Percentiles rank a stretch among this genome's conserved stretches.
Conservation (phyloP, 148 eudicot species). For the Amaranthus hypochondriacus region DNA sequence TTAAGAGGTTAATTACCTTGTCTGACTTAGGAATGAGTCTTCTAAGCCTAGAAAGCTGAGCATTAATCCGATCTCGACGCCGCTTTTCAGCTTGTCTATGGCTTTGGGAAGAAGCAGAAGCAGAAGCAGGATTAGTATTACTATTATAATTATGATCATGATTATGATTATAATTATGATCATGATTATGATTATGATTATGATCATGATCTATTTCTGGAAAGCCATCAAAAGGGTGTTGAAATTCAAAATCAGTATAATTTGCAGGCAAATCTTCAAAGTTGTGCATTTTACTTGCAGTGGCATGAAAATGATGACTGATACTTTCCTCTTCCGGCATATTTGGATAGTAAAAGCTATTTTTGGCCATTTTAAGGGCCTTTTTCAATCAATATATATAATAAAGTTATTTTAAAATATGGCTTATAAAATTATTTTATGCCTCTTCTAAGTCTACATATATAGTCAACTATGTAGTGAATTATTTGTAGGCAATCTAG, state of each 20-base stretch:
- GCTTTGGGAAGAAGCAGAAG: conserved; percentile 45
- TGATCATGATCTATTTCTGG: conserved; percentile 22
- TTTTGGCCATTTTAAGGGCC: conserved; percentile 19
- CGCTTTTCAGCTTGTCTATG: conserved; percentile 96
- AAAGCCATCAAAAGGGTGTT: conserved; percentile 16
- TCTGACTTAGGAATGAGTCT: conserved; percentile 80
- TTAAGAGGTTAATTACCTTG: conserved; percentile 44
- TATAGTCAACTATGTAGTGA: background rate
- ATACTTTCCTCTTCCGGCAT: conserved; percentile 23
- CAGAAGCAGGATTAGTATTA: background rate
- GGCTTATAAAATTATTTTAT: background rate
- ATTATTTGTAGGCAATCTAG: background rate
- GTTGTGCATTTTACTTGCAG: background rate
- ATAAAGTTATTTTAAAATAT: background rate
- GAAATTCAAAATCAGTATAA: background rate
- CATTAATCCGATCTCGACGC: conserved; percentile 82
- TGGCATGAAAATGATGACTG: background rate
- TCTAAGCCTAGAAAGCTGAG: conserved; percentile 78
- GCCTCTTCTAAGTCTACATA: background rate
- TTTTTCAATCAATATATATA: background rate
- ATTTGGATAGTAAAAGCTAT: conserved; percentile 14
- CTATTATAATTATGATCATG: no score
- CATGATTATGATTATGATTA: no score
- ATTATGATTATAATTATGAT: no score
- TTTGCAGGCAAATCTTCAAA: background rate